Evolutionary conservation across 108 stramenopile genomes (phyloP).

Genomic region (Skeletonema costatum): DNA sequence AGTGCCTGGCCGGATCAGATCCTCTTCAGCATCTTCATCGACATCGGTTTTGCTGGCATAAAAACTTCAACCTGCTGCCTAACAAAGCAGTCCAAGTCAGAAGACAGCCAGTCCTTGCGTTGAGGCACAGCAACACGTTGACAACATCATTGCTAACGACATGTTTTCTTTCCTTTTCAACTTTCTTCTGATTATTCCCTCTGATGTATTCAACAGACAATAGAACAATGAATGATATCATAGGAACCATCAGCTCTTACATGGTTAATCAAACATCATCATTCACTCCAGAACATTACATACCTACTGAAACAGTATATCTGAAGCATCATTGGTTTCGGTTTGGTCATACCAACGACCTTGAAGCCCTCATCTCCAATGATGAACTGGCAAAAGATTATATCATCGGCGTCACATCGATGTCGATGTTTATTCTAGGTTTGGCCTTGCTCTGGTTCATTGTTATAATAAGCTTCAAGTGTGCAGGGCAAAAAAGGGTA

Average conservation of each 20-base stretch:
- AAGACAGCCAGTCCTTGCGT: too few species aligned
- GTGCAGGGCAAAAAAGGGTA: slow-evolving; percentile 24
- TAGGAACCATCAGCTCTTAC: not conserved
- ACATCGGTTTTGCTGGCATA: too few species aligned
- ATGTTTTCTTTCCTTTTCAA: too few species aligned
- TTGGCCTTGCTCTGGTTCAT: slow-evolving; percentile 41
- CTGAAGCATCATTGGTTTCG: not conserved
- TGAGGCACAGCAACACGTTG: too few species aligned
- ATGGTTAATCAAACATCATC: not conserved
- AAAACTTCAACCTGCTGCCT: too few species aligned
- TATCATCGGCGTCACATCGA: slow-evolving; percentile 9
- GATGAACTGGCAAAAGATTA: slow-evolving; percentile 1
- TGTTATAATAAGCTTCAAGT: slow-evolving; percentile 32
- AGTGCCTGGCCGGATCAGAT: too few species aligned
- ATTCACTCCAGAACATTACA: not conserved
- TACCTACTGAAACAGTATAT: not conserved
- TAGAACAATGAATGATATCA: not conserved
- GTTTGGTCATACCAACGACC: not conserved
- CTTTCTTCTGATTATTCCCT: too few species aligned
- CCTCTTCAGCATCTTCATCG: too few species aligned
- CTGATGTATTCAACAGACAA: not conserved
- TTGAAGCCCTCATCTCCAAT: not conserved
- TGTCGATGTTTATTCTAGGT: slow-evolving; percentile 24
- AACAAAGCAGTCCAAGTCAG: too few species aligned
- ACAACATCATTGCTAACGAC: too few species aligned